Conservation (phyloP, 345 rosid genomes). For the Camelina laxa region DNA sequence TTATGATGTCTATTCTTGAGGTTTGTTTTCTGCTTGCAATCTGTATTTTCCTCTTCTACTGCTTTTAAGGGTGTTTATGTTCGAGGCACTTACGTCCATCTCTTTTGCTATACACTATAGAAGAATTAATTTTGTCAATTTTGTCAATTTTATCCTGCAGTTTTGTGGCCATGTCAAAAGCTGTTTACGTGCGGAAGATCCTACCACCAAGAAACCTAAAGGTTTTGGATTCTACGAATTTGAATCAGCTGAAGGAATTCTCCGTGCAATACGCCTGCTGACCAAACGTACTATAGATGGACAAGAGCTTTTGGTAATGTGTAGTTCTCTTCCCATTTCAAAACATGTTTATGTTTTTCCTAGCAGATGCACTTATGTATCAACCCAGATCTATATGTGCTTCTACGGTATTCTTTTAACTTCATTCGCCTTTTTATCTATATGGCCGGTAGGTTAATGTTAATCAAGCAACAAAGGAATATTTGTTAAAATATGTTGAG, state of each 20-base stretch:
- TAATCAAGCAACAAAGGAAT: constrained; percentile 88
- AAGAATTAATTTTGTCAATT: constrained; percentile 26
- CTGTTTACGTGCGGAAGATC: constrained; percentile 89
- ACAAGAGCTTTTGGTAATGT: constrained; percentile 84
- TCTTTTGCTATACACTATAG: constrained; percentile 12
- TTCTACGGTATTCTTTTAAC: not conserved
- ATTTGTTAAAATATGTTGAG: constrained; percentile 76
- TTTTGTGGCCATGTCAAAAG: constrained; percentile 91
- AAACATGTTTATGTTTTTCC: constrained; percentile 14
- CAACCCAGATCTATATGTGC: constrained; percentile 9
- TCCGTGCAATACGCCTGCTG: constrained; percentile 88
- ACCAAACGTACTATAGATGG: constrained; percentile 89
- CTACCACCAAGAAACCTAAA: constrained; percentile 78
- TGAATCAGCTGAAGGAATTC: constrained; percentile 96
- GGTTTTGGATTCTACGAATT: constrained; percentile 97
- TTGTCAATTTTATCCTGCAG: constrained; percentile 51
- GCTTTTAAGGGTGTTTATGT: constrained; percentile 1
- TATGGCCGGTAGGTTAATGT: constrained; percentile 67
- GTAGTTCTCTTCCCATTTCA: constrained; percentile 9
- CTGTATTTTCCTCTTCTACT: constrained; percentile 6
- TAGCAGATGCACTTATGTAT: constrained; percentile 4
- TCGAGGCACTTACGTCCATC: constrained; percentile 14
- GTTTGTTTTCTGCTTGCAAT: constrained; percentile 48
- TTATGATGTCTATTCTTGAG: constrained; percentile 79
- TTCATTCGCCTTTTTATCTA: constrained; percentile 1